These are phyloP conservation scores for Ogataea kodamae DNA, from an alignment of 805 yeast genomes.

Conservation along the genomic window DNA sequence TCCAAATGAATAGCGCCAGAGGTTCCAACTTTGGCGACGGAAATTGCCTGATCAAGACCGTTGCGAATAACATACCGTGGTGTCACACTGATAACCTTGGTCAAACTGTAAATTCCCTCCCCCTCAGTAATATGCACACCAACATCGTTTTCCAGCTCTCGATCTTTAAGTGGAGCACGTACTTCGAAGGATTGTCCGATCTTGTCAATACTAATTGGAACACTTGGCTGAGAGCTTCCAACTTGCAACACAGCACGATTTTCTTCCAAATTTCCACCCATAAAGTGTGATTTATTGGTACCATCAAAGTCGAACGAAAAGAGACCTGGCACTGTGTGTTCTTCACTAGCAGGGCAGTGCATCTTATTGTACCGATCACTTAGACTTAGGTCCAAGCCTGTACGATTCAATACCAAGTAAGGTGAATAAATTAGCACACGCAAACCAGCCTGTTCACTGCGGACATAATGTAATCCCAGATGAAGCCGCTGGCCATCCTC, in stretches of 20 bases:
- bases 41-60: constrained; percentile 50
- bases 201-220: constrained; percentile 80
- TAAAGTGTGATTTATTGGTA: constrained; percentile 34
- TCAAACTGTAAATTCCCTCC: constrained; percentile 71
- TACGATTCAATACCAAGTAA: constrained; percentile 76
- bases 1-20: constrained; percentile 45
- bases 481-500: constrained; percentile 66
- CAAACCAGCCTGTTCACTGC: constrained; percentile 51
- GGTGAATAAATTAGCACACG: constrained; percentile 77
- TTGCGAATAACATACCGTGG: constrained; percentile 82
- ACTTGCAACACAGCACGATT: constrained; percentile 66
- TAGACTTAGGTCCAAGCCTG: constrained; percentile 62
- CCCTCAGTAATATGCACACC: constrained; percentile 82
- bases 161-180: constrained; percentile 43
- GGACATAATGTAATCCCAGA: constrained; percentile 61
- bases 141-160: constrained; percentile 60
- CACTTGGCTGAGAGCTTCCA: constrained; percentile 69
- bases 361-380: constrained; percentile 54
- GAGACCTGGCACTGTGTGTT: constrained; percentile 58
- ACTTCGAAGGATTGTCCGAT: constrained; percentile 74
- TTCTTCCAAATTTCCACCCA: constrained; percentile 38
- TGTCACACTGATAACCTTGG: constrained; percentile 73
- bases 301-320: constrained; percentile 69
- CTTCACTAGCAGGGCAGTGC: constrained; percentile 39
- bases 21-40: constrained; percentile 66